A percentile compares a stretch with the other conserved stretches of the same genome.
phyloP scores from a whole-genome alignment of 208 protist genomes.

The Trypanosoma cruzi region DNA sequence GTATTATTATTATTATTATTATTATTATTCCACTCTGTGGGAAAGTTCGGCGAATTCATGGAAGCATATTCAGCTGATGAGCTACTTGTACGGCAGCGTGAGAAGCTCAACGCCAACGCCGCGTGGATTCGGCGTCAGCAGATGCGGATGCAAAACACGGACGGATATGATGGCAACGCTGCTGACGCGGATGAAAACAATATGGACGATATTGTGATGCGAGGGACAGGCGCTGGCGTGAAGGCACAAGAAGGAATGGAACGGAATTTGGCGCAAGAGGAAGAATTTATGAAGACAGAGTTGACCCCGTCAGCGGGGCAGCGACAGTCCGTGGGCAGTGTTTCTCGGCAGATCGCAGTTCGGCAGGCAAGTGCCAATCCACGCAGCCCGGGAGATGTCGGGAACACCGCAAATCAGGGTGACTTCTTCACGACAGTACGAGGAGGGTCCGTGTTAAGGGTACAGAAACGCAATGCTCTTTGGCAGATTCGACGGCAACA shows the following conservation, averaged over 20 bases:
- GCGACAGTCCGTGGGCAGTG: not conserved
- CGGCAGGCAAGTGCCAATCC: not conserved
- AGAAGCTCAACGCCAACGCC: constrained; percentile 22
- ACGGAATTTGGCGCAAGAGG: not conserved
- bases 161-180: not conserved
- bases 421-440: constrained; percentile 5
- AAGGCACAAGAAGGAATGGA: not conserved
- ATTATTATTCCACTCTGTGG: too few relatives aligned
- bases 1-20: too few relatives aligned
- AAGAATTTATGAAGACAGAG: not conserved
- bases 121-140: constrained; percentile 20
- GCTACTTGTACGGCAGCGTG: constrained; percentile 14
- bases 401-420: not conserved
- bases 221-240: not conserved
- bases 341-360: not conserved
- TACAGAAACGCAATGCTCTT: constrained; percentile 20
- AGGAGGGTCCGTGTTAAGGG: constrained; percentile 9
- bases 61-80: constrained; percentile 10
- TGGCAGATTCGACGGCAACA: constrained; percentile 24
- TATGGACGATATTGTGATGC: not conserved
- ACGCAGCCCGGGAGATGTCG: not conserved
- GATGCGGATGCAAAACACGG: not conserved
- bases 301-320: not conserved
- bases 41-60: too few relatives aligned
- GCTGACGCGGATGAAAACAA: not conserved